Evolutionary conservation across 2,329 filamentous ascomycete genomes (phyloP), one percentile per base, ranked within the genome.

Genomic region (Phialophora macrospora): DNA sequence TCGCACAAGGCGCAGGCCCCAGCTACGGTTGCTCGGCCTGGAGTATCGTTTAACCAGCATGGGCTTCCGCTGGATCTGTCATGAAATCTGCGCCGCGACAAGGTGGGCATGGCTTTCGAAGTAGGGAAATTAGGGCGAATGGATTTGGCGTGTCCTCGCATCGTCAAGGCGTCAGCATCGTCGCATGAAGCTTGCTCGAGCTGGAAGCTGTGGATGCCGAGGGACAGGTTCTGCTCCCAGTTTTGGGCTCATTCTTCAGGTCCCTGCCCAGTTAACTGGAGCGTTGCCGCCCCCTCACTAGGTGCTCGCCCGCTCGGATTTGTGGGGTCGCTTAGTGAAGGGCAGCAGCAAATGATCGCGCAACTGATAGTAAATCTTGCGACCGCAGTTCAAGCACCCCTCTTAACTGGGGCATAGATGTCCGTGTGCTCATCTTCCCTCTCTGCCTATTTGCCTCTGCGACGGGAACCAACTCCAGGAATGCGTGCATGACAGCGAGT

Each of bases 321-420:
- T 60, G 58, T 60, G 58, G 58, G 58, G 58, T 60, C 58, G 46
- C 58, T 60, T 60, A 41, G 49, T 54, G 26, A 51, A 51, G 22
- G 14, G 58, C 58, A 49, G 28, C 48, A 60, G 58, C 58, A 60
- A 59, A 59, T 59, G 38, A 59, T 34, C 12, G 48, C 28, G 14
- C 26, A 24, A 60, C 58, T 41, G 44, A 60, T 60, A 28, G 54
- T 17, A 54, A 26, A 6, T n/a, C 30, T 34, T n/a, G 20, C 46
- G 48, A 14, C 32, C 30, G n/a, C 58, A 51, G 26, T 28, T 34
- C 26, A 55, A n/a, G 11, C 12, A 30, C 44, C 57, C 46, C 57
- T 60, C 41, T 30, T 34, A 24, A 51, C 44, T 12, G n/a, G 28
- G 26, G 32, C 32, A 34, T 51, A n/a, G 26, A 26, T 28, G n/a